A percentile compares a stretch with the other conserved stretches of the same genome.
phyloP scores from a whole-genome alignment of 73 alveolate genomes.

The Halteria grandinella region DNA sequence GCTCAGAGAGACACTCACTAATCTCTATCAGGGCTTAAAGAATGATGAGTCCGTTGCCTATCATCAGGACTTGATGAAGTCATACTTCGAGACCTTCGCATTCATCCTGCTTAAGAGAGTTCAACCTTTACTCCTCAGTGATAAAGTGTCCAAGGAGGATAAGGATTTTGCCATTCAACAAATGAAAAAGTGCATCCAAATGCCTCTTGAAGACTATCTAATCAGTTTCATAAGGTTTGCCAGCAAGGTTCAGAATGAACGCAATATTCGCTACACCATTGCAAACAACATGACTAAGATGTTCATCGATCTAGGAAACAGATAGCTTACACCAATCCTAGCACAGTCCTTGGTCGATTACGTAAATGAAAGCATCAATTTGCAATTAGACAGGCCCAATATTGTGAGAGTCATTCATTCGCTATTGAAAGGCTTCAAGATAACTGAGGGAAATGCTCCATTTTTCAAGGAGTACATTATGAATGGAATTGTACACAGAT shows the following conservation, averaged over 20 bases:
- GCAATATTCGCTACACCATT: conserved; percentile 31
- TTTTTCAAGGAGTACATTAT: not conserved
- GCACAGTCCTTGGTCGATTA: not conserved
- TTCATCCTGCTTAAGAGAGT: conserved; percentile 48
- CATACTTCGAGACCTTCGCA: conserved; percentile 33
- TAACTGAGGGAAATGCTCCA: not conserved
- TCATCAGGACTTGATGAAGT: conserved; percentile 12
- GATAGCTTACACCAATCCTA: not conserved
- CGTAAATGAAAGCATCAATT: not conserved
- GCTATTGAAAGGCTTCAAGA: not conserved
- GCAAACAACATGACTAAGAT: not conserved
- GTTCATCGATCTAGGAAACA: conserved; percentile 3
- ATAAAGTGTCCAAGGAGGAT: conserved; percentile 17
- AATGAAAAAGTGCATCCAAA: conserved; percentile 15
- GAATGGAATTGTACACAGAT: not conserved
- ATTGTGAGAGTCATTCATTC: too few species aligned
- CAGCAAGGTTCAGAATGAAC: conserved; percentile 13
- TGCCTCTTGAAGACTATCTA: conserved; percentile 39
- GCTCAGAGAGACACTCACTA: conserved; percentile 33
- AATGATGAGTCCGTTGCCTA: conserved; percentile 61
- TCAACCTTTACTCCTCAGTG: not conserved
- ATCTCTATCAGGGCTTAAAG: conserved; percentile 21
- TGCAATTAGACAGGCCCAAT: not conserved
- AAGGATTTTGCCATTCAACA: not conserved
- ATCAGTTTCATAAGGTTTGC: not conserved